Percentiles rank a stretch among this genome's conserved stretches.
Conservation (phyloP, 768 basidiomycete species). For the Steccherinum ochraceum region DNA sequence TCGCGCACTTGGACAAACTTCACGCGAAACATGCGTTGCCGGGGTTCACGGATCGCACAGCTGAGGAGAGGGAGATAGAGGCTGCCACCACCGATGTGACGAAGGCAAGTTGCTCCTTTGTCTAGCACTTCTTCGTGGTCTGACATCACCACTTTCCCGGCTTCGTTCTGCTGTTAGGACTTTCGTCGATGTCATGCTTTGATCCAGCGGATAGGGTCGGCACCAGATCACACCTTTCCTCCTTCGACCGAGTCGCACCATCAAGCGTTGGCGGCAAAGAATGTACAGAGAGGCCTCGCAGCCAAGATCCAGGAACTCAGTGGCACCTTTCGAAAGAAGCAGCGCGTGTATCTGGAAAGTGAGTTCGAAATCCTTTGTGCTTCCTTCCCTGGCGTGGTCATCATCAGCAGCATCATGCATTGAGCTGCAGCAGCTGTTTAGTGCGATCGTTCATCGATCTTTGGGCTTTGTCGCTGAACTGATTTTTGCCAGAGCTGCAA, state of each 20-base stretch:
- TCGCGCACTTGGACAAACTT: constrained; percentile 85
- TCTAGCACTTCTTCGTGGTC: not conserved
- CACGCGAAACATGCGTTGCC: constrained; percentile 95
- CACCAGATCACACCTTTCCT: constrained; percentile 58
- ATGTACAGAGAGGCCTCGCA: constrained; percentile 94
- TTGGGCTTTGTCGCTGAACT: not conserved
- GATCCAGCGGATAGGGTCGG: constrained; percentile 68
- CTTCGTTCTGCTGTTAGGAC: constrained; percentile 22
- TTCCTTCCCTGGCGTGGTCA: not conserved
- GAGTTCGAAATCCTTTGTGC: constrained; percentile 28
- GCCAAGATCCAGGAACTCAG: constrained; percentile 93
- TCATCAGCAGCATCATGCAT: not conserved
- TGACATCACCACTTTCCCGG: constrained; percentile 5
- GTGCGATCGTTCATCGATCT: not conserved
- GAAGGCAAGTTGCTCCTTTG: constrained; percentile 52
- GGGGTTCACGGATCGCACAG: constrained; percentile 90
- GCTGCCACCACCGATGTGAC: constrained; percentile 82
- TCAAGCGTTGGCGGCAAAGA: constrained; percentile 71
- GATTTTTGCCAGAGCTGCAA: constrained; percentile 62
- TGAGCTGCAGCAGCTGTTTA: not conserved
- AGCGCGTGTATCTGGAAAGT: constrained; percentile 98
- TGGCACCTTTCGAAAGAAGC: constrained; percentile 91
- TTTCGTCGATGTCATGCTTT: constrained; percentile 39
- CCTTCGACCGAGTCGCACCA: constrained; percentile 44
- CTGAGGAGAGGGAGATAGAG: constrained; percentile 94